Percentiles rank a stretch among this genome's conserved stretches.
These are phyloP conservation scores for Pythium biforme DNA, from an alignment of 352 stramenopile genomes.

Conservation along the genomic window DNA sequence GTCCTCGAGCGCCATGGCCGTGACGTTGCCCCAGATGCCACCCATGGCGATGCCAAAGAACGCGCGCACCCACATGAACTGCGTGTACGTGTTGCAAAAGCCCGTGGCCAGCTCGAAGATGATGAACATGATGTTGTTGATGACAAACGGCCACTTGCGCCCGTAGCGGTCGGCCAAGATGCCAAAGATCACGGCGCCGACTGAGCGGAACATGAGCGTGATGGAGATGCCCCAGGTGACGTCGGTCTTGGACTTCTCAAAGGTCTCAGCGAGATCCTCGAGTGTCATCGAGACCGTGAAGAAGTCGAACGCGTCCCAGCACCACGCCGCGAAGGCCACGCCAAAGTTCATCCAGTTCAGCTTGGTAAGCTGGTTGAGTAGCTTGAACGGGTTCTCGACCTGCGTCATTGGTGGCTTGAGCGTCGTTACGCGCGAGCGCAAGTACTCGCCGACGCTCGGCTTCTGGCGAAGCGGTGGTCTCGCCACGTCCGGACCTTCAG, in stretches of 20 bases:
- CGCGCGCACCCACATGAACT: slow-evolving; percentile 33
- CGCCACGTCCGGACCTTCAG: neutral
- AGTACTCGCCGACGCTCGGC: slow-evolving; percentile 30
- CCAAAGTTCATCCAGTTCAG: slow-evolving; percentile 8
- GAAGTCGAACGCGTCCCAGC: slow-evolving; percentile 53
- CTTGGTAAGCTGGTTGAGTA: neutral
- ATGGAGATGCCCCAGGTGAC: slow-evolving; percentile 54
- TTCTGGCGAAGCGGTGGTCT: neutral
- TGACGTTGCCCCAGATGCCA: slow-evolving; percentile 40
- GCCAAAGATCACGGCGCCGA: slow-evolving; percentile 42
- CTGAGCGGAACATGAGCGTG: slow-evolving; percentile 47
- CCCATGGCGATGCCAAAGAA: slow-evolving; percentile 28
- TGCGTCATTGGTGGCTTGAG: slow-evolving; percentile 32
- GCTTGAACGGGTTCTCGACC: slow-evolving; percentile 2
- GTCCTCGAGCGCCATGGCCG: slow-evolving; percentile 41
- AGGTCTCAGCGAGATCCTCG: slow-evolving; percentile 40
- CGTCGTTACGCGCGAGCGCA: slow-evolving; percentile 17
- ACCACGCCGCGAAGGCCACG: slow-evolving; percentile 35
- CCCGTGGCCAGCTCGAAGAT: slow-evolving; percentile 10
- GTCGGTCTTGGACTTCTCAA: slow-evolving; percentile 37
- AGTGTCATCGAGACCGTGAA: slow-evolving; percentile 51
- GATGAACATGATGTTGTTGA: slow-evolving; percentile 18
- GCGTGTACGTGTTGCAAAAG: neutral
- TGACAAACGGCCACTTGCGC: slow-evolving; percentile 3
- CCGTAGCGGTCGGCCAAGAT: slow-evolving; percentile 42